Percentiles rank a stretch among this genome's conserved stretches.
phyloP scores from a whole-genome alignment of 805 yeast genomes.

The Candida ficus region DNA sequence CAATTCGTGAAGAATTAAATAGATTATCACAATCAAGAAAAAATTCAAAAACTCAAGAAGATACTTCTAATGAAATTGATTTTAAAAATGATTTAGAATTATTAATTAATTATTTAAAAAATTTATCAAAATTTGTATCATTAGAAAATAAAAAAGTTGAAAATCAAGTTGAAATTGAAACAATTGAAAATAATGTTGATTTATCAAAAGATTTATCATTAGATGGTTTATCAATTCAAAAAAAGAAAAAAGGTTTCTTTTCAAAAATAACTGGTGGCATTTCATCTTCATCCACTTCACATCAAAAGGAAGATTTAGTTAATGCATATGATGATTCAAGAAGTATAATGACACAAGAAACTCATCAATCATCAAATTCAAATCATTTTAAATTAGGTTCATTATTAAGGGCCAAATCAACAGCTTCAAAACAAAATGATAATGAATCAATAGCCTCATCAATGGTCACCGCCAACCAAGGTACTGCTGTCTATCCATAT shows the following conservation, averaged over 20 bases:
- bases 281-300: too few species aligned
- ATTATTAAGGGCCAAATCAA: conserved; percentile 15
- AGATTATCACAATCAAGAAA: conserved; percentile 26
- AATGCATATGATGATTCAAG: conserved; percentile 19
- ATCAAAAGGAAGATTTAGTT: conserved; percentile 7
- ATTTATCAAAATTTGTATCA: conserved; percentile 57
- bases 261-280: conserved; percentile 25
- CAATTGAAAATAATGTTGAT: conserved; percentile 78
- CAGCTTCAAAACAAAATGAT: conserved; percentile 8
- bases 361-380: conserved; percentile 1
- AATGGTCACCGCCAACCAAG: conserved; percentile 21
- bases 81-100: conserved; percentile 32
- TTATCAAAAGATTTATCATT: conserved; percentile 51
- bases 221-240: conserved; percentile 40
- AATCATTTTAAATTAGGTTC: conserved; percentile 17
- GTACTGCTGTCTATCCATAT: conserved; percentile 41
- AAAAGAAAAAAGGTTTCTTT: conserved; percentile 56
- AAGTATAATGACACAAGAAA: conserved; percentile 17
- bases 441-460: conserved; percentile 17
- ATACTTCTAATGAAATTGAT: conserved; percentile 34
- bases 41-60: conserved; percentile 34
- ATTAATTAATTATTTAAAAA: conserved; percentile 44
- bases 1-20: conserved; percentile 28
- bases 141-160: conserved; percentile 71
- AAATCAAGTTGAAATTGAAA: conserved; percentile 84